Conservation (phyloP, 306 rosid species). For the Psophocarpus tetragonolobus region DNA sequence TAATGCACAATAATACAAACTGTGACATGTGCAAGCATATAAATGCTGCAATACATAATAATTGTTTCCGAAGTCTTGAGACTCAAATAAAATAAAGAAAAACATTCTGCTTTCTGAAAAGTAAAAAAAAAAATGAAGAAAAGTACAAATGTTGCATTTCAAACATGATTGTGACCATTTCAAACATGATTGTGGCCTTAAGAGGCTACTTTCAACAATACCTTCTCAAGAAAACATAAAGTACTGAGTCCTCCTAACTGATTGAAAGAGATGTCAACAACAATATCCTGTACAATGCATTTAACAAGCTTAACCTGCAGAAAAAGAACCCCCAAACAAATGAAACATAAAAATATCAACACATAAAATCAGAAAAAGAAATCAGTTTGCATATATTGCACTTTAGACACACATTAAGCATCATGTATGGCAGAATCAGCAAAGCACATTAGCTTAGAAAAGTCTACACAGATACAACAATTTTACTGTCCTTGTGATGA, state of each 20-base stretch:
- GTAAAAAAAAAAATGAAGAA: slow-evolving; percentile 6
- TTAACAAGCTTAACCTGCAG: slow-evolving; percentile 94
- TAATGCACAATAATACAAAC: slow-evolving; percentile 3
- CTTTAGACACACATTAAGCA: not conserved
- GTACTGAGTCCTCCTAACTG: slow-evolving; percentile 94
- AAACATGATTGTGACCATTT: slow-evolving; percentile 5
- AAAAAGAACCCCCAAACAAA: slow-evolving; percentile 27
- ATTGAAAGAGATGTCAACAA: slow-evolving; percentile 91
- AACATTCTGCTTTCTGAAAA: slow-evolving; percentile 6
- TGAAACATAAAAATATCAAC: not conserved
- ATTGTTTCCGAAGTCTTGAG: not conserved
- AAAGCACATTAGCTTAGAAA: not conserved
- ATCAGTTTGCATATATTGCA: slow-evolving; percentile 13
- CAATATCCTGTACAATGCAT: slow-evolving; percentile 78
- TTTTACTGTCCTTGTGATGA: not conserved
- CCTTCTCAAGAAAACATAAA: slow-evolving; percentile 90
- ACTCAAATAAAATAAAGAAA: slow-evolving; percentile 25
- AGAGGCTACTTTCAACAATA: slow-evolving; percentile 34
- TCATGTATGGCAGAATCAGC: slow-evolving; percentile 16
- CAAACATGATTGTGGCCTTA: slow-evolving; percentile 9
- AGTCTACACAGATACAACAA: slow-evolving; percentile 5
- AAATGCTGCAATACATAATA: not conserved
- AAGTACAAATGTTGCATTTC: not conserved
- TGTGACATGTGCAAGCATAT: not conserved
- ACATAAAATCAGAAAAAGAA: slow-evolving; percentile 7